Base-by-base conservation (phyloP, 768 basidiomycete genomes). In the Flagelloscypha sp. region DNA sequence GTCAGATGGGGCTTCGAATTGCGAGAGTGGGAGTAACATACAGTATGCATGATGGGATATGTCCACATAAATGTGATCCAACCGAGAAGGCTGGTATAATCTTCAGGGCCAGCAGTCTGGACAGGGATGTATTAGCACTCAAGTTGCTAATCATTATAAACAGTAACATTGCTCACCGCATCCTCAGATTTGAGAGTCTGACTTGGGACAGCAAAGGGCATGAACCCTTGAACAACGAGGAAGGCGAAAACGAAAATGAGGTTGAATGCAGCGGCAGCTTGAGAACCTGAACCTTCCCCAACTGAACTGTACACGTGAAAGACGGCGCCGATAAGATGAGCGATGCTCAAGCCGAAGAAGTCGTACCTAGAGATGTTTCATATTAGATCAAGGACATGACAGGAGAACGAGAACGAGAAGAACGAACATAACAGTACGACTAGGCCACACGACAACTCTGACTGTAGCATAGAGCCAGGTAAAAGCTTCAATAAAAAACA, bases 301-400 rank as follows among this genome's bases (percentile, higher is more conserved):
- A n/a, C n/a, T n/a, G n/a, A n/a, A n/a, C n/a, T n/a, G n/a, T n/a
- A n/a, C n/a, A n/a, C n/a, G 9, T 70, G 62, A 1, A 85, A 40
- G 0, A 67, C 40, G 1, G 60, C 69, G 18, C 62, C 58, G 11
- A 55, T 41, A 13, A 84, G 48, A 21, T 79, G 68, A 1, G 64
- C 35, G 7, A n/a, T n/a, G 46, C 77, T 84, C 2, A 88, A 50
- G 1, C 57, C 46, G 50, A 87, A 72, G 12, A 87, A 54, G 46
- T 82, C 83, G 43, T 57, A 69, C 12, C 79, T 80, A 2, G 71
- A 65, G n/a, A n/a, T n/a, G n/a, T n/a, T n/a, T n/a, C n/a, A n/a
- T n/a, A n/a, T n/a, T n/a, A n/a, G n/a, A n/a, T n/a, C n/a, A n/a
- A n/a, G n/a, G n/a, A n/a, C n/a, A n/a, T n/a, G n/a, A n/a, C n/a